Evolutionary conservation across 306 rosid species (phyloP), one percentile per base, ranked within the genome.

Genomic region (Psophocarpus tetragonolobus): DNA sequence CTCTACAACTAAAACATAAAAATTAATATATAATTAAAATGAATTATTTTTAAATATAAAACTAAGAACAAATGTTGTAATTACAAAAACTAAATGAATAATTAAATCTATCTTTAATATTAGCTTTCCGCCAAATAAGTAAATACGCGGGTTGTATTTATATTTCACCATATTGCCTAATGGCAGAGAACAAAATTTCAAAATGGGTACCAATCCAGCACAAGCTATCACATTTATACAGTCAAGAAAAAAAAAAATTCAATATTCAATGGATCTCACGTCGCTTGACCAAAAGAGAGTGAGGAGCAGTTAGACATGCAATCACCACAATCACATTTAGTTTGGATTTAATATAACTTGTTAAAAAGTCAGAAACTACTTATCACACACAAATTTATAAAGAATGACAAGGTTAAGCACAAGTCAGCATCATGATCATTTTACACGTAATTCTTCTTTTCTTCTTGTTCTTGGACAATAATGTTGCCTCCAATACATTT

Each of bases 331-430:
- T 79, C 68, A 76, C 74, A 71, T 61, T 66, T 87, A 65, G 73
- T 47, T 71, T 71, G 24, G 85, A 76, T 77, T 51, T 69, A 73
- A 71, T 65, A 24, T 75, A 64, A 74, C 74, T 41, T 54, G 44
- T 90, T 88, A 62, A 74, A 65, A 82, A 74, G 44, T 74, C 78
- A 58, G 74, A 84, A 80, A 75, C 86, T 88, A 88, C 87, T 81
- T 58, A 84, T 82, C 87, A 83, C 88, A 83, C 85, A 21, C 82
- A 81, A 68, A 85, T 69, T 76, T 68, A 41, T 65, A 88, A 93
- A 87, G 91, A 89, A 91, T 88, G 87, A 66, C 77, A 83, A 86
- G 78, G 80, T 71, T 86, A 85, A 72, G 83, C 92, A 81, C 78
- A 81, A 84, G 66, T 77, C 71, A 82, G 76, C 82, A 81, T 80